Conservation (phyloP, 305 asterid species). For the Petunia hybrid region DNA sequence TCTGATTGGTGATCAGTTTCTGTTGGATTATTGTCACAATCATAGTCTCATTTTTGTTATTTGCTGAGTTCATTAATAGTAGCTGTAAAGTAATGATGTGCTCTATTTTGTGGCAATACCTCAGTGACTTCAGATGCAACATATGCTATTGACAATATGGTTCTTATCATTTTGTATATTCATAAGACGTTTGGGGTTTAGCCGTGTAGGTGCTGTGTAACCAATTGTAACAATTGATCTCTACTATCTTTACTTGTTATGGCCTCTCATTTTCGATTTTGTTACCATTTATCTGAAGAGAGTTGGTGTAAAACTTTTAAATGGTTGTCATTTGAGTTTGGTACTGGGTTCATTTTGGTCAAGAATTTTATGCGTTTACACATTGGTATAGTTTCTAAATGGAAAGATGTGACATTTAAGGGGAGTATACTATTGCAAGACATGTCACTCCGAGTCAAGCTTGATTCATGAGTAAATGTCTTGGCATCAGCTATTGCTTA, state of each 20-base stretch:
- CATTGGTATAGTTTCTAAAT: background rate
- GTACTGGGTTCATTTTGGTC: constrained; percentile 4
- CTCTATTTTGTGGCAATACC: constrained; percentile 17
- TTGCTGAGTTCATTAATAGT: background rate
- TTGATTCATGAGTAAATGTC: constrained; percentile 4
- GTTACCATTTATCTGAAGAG: constrained; percentile 1
- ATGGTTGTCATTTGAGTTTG: constrained; percentile 10
- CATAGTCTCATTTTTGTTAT: background rate
- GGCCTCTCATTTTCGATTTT: background rate
- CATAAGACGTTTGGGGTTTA: no score
- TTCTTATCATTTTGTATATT: background rate
- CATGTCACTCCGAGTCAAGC: background rate
- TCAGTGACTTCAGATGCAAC: background rate
- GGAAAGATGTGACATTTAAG: background rate
- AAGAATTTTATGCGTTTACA: background rate
- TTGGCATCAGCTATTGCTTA: background rate
- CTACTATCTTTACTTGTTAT: background rate
- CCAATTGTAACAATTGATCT: background rate
- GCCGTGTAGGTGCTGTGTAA: background rate
- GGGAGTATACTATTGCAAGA: background rate
- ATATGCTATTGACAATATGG: background rate
- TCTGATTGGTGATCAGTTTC: background rate
- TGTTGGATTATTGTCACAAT: background rate
- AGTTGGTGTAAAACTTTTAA: background rate
- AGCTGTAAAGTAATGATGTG: background rate